Conservation (phyloP, 1,284 basidiomycete species). For the Leccinum huronense region DNA sequence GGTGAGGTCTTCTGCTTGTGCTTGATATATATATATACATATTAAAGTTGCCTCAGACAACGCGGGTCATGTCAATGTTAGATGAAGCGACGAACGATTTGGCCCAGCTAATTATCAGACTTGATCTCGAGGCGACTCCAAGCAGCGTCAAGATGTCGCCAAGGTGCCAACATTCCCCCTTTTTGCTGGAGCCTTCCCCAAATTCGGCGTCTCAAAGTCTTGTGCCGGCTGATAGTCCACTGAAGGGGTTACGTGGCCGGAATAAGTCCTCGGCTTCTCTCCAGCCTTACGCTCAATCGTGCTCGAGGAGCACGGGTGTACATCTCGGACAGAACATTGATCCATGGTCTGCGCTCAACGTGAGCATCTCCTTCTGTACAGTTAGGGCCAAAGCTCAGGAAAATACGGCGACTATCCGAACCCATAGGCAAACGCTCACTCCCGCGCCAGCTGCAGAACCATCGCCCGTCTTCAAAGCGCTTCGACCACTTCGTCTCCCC, state of each 20-base stretch:
- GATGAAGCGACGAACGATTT: slow-evolving; percentile 76
- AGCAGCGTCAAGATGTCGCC: slow-evolving; percentile 51
- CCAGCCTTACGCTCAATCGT: slow-evolving; percentile 53
- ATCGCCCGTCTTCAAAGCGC: slow-evolving; percentile 55
- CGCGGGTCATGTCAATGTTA: slow-evolving; percentile 62
- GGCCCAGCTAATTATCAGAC: slow-evolving; percentile 66
- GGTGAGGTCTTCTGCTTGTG: slow-evolving; percentile 27
- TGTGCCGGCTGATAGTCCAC: slow-evolving; percentile 39
- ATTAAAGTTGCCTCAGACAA: slow-evolving; percentile 28
- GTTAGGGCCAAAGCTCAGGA: slow-evolving; percentile 11
- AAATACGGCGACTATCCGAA: slow-evolving; percentile 29
- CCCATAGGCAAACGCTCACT: slow-evolving; percentile 52
- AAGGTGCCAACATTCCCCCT: slow-evolving; percentile 28
- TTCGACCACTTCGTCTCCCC: slow-evolving; percentile 38
- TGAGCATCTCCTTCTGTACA: slow-evolving; percentile 44
- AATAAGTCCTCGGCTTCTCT: slow-evolving; percentile 55
- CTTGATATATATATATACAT: neutral
- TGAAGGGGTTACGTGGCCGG: slow-evolving; percentile 40
- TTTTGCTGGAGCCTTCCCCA: slow-evolving; percentile 5
- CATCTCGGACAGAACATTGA: slow-evolving; percentile 59
- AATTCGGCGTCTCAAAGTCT: slow-evolving; percentile 3
- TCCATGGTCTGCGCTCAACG: slow-evolving; percentile 57
- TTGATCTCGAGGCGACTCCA: slow-evolving; percentile 74
- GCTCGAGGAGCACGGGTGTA: slow-evolving; percentile 29
- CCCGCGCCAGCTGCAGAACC: slow-evolving; percentile 52